phyloP scores from a whole-genome alignment of 495 filamentous ascomycete species.

The Sphaerosporella brunnea region DNA sequence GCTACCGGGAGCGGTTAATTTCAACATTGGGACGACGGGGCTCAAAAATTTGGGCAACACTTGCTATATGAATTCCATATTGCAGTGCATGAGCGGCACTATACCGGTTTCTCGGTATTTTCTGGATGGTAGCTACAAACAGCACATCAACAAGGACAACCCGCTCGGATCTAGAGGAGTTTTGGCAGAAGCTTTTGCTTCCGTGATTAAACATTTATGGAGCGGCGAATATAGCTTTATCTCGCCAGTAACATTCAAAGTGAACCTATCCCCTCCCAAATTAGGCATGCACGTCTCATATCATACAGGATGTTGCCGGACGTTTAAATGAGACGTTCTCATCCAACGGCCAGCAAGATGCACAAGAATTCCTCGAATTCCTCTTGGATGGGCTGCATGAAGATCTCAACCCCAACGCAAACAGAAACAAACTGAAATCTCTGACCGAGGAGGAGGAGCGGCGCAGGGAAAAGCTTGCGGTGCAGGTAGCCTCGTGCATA shows the following conservation, averaged over 20 bases:
- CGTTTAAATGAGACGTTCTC: conserved; percentile 25
- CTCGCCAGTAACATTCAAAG: conserved; percentile 45
- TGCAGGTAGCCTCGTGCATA: conserved; percentile 39
- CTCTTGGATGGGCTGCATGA: conserved; percentile 54
- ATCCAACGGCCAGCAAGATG: conserved; percentile 54
- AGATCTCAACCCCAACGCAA: conserved; percentile 53
- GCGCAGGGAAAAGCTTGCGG: conserved; percentile 43
- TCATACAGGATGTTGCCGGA: conserved; percentile 22
- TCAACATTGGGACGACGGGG: conserved; percentile 38
- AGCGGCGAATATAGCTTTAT: conserved; percentile 40
- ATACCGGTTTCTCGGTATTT: conserved; percentile 54
- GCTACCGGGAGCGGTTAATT: conserved; percentile 6
- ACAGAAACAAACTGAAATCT: conserved; percentile 37
- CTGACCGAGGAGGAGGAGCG: conserved; percentile 46
- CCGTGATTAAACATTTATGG: conserved; percentile 56
- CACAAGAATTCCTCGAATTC: conserved; percentile 61
- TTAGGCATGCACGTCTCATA: conserved; percentile 12
- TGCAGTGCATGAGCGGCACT: conserved; percentile 70
- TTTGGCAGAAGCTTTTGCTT: conserved; percentile 56
- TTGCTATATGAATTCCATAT: conserved; percentile 79
- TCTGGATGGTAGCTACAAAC: conserved; percentile 33
- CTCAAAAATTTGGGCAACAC: conserved; percentile 62
- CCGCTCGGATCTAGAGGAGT: conserved; percentile 61
- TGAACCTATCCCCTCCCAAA: conserved; percentile 24
- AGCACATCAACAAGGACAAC: conserved; percentile 36